A percentile compares a stretch with the other conserved stretches of the same genome.
phyloP scores from a whole-genome alignment of 73 alveolate species.

The Tetrahymena malaccensis region DNA sequence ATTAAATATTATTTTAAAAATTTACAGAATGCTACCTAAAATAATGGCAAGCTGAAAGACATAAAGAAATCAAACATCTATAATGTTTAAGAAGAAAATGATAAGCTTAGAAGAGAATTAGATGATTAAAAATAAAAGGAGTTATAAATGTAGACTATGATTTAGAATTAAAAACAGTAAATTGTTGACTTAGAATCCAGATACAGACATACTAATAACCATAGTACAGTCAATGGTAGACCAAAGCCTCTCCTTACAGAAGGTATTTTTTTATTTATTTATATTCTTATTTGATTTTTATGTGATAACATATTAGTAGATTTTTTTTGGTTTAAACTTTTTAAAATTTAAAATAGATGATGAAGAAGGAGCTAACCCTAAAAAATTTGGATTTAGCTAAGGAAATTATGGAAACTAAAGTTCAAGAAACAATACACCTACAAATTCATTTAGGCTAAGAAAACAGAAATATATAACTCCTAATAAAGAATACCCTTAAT shows the following conservation, averaged over 20 bases:
- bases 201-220: not conserved
- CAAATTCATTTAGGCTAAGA: not conserved
- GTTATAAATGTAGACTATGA: not conserved
- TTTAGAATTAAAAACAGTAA: not conserved
- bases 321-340: no score
- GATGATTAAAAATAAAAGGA: not conserved
- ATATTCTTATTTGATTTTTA: no score
- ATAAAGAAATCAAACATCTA: not conserved
- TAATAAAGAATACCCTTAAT: not conserved
- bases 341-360: no score
- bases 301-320: no score
- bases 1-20: not conserved
- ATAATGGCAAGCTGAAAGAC: not conserved
- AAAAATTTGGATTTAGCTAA: not conserved
- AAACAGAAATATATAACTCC: not conserved
- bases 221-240: not conserved
- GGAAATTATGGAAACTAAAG: not conserved
- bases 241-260: not conserved
- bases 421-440: not conserved
- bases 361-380: not conserved
- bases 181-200: not conserved
- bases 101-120: not conserved
- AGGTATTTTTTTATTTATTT: not conserved
- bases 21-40: not conserved
- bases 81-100: not conserved